phyloP scores from a whole-genome alignment of 2,329 filamentous ascomycete species.

The Colletotrichum sp. region DNA sequence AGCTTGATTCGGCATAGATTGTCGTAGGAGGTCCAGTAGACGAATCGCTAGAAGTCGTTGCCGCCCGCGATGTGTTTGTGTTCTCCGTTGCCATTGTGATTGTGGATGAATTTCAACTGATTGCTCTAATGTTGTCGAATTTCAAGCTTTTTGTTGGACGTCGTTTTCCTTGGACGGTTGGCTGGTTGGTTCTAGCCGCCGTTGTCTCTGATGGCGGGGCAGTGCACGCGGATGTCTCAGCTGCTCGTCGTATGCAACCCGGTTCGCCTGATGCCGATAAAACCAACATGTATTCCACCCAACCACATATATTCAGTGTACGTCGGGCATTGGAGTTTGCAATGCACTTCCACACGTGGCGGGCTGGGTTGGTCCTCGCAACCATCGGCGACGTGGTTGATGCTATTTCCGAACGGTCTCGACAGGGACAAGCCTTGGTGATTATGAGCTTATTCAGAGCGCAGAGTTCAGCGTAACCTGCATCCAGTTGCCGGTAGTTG shows the following conservation, averaged over 20 bases:
- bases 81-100: neutral
- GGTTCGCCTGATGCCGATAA: neutral
- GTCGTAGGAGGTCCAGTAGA: neutral
- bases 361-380: neutral
- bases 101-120: neutral
- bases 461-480: neutral
- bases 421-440: neutral
- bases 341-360: neutral
- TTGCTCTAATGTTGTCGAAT: neutral
- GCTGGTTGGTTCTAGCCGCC: neutral
- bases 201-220: neutral
- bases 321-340: neutral
- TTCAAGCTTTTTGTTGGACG: neutral
- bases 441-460: neutral
- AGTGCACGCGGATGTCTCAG: neutral
- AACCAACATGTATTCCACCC: neutral
- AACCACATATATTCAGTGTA: neutral
- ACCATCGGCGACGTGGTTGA: neutral
- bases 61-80: neutral
- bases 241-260: neutral
- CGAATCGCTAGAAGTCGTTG: neutral
- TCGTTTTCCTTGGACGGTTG: neutral
- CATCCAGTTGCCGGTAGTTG: neutral
- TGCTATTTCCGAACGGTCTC: neutral
- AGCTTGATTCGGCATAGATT: neutral